These are phyloP conservation scores for Saraca asoca DNA, from an alignment of 331 rosid species.

Conservation along the genomic window DNA sequence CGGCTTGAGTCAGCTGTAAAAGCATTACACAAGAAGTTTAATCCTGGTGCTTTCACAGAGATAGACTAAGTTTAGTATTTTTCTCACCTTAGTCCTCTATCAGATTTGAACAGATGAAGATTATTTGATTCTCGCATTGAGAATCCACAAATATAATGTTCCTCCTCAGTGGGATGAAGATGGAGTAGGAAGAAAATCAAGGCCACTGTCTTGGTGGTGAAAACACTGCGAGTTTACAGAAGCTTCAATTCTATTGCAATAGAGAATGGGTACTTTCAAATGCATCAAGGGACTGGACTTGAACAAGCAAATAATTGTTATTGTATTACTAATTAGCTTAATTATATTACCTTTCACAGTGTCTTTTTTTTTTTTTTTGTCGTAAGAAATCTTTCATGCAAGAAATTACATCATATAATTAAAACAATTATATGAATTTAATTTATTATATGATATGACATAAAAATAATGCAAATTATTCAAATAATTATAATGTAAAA, in stretches of 20 bases:
- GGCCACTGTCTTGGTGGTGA: conserved; percentile 22
- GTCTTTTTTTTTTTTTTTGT: conserved; percentile 3
- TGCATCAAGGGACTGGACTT: conserved; percentile 30
- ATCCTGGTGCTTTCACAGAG: conserved; percentile 54
- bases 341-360: conserved; percentile 14
- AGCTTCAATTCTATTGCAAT: conserved; percentile 27
- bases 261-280: conserved; percentile 15
- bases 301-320: conserved; percentile 35
- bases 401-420: too few species aligned
- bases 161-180: conserved; percentile 12
- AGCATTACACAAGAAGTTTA: conserved; percentile 62
- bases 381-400: too few species aligned
- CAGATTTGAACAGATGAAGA: conserved; percentile 15
- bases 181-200: conserved; percentile 33
- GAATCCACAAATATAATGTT: conserved; percentile 21
- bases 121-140: conserved; percentile 18
- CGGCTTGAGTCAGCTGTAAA: conserved; percentile 61
- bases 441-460: too few species aligned
- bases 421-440: too few species aligned
- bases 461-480: too few species aligned
- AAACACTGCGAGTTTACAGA: conserved; percentile 18
- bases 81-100: conserved; percentile 16
- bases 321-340: conserved; percentile 25
- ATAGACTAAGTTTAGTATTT: conserved; percentile 37
- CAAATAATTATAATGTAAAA: too few species aligned